These are phyloP conservation scores for Dendrocalamus latiflorus DNA, from an alignment of 202 grass and related monocot genomes.

Conservation along the genomic window DNA sequence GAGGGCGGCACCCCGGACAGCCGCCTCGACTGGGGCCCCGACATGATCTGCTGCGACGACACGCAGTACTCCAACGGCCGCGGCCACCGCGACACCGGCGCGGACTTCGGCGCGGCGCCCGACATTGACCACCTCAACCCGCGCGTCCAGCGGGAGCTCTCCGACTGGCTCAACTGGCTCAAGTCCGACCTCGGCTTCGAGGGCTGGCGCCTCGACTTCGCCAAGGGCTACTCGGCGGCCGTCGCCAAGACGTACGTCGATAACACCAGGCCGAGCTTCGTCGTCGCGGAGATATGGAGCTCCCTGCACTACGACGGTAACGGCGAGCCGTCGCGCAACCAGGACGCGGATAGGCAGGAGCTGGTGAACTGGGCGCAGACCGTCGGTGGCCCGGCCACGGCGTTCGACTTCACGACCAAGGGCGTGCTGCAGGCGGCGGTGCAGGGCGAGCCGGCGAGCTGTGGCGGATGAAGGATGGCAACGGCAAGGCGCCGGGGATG, in stretches of 20 bases:
- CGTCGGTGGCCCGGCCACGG: not conserved
- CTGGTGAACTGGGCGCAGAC: slow-evolving; percentile 42
- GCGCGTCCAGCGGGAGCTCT: slow-evolving; percentile 56
- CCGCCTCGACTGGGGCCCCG: slow-evolving; percentile 79
- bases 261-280: slow-evolving; percentile 25
- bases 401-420: not conserved
- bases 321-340: slow-evolving; percentile 33
- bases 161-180: slow-evolving; percentile 35
- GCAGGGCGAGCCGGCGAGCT: slow-evolving; percentile 43
- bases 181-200: slow-evolving; percentile 61
- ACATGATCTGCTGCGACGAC: slow-evolving; percentile 86
- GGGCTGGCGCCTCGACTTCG: slow-evolving; percentile 55
- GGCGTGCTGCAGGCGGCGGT: slow-evolving; percentile 25
- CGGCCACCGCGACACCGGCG: slow-evolving; percentile 64
- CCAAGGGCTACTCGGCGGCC: slow-evolving; percentile 46
- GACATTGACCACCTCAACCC: slow-evolving; percentile 82
- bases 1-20: slow-evolving; percentile 57
- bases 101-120: slow-evolving; percentile 36
- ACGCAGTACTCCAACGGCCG: slow-evolving; percentile 64
- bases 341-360: slow-evolving; percentile 33
- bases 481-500: slow-evolving; percentile 43
- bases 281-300: slow-evolving; percentile 55
- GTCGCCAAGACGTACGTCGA: slow-evolving; percentile 45
- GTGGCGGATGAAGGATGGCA: slow-evolving; percentile 36
- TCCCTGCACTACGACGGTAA: slow-evolving; percentile 24